Evolutionary conservation across 2,329 filamentous ascomycete species (phyloP).

Genomic region (Talaromyces funiculosus): DNA sequence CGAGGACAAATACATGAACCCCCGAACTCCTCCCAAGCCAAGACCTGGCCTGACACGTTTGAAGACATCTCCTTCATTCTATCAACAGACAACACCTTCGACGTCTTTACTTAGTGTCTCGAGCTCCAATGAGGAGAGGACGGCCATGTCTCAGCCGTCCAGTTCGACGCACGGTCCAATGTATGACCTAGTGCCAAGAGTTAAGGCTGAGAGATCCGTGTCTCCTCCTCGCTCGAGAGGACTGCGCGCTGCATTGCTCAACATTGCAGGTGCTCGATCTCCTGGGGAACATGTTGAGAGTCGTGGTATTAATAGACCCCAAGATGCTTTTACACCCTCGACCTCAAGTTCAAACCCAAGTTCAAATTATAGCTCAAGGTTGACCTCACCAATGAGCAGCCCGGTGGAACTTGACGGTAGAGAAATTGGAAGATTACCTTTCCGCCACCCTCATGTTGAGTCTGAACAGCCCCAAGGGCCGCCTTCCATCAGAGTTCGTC

Average conservation of each 20-base stretch:
- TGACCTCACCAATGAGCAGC: slow-evolving; percentile 12
- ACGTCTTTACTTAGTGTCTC: slow-evolving; percentile 25
- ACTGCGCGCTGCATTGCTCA: slow-evolving; percentile 34
- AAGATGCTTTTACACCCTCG: neutral
- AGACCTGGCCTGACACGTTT: slow-evolving; percentile 34
- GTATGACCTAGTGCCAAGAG: slow-evolving; percentile 21
- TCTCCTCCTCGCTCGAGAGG: slow-evolving; percentile 34
- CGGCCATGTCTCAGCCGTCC: slow-evolving; percentile 33
- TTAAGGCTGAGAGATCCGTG: slow-evolving; percentile 31
- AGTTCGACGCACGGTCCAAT: slow-evolving; percentile 21
- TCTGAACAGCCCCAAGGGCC: slow-evolving; percentile 14
- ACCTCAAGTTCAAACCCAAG: slow-evolving; percentile 8
- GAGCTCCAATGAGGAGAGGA: slow-evolving; percentile 21
- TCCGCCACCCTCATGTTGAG: slow-evolving; percentile 17
- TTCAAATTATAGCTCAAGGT: slow-evolving; percentile 13
- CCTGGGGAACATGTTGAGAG: slow-evolving; percentile 13
- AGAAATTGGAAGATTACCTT: slow-evolving; percentile 14
- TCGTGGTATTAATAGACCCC: slow-evolving; percentile 9
- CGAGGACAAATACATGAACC: slow-evolving; percentile 66
- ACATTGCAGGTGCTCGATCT: slow-evolving; percentile 26
- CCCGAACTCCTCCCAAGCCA: slow-evolving; percentile 53
- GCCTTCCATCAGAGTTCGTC: slow-evolving; percentile 33
- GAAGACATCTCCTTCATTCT: slow-evolving; percentile 39
- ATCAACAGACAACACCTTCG: slow-evolving; percentile 21
- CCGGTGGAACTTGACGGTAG: neutral